Conservation (phyloP, 2,329 filamentous ascomycete species). For the Epichloe elymi region DNA sequence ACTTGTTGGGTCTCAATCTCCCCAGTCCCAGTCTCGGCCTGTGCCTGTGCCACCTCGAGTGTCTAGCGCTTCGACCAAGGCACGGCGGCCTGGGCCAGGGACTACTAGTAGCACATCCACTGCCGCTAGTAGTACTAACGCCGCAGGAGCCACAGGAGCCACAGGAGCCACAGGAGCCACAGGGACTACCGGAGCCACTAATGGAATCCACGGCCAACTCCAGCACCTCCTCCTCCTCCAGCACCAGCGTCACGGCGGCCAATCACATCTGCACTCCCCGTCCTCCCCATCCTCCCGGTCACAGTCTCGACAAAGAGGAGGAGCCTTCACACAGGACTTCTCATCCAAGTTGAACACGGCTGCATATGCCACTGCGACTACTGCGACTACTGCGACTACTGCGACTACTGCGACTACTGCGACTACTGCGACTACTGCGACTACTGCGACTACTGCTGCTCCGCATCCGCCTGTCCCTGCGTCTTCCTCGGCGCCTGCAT, state of each 20-base stretch:
- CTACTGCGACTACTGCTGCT: background rate
- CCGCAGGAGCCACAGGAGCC: too few species aligned
- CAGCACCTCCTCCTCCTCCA: background rate
- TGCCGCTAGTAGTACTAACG: too few species aligned
- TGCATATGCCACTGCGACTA: background rate
- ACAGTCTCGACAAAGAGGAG: background rate
- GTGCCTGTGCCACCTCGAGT: background rate
- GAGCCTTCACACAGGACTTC: background rate
- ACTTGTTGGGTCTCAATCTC: background rate
- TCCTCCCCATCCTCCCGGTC: background rate
- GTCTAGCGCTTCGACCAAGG: background rate
- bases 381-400: background rate
- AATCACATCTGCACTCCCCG: background rate
- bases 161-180: too few species aligned
- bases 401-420: background rate
- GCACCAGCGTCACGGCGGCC: background rate
- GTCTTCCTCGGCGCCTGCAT: background rate
- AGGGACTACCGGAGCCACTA: too few species aligned
- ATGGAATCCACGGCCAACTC: background rate
- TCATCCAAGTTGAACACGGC: background rate
- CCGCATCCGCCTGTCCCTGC: background rate
- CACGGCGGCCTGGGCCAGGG: background rate
- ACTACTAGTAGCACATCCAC: too few species aligned
- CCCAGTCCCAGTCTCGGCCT: background rate
- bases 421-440: background rate